A percentile compares a stretch with the other conserved stretches of the same genome.
These are phyloP conservation scores for Amanita muscaria DNA, from an alignment of 768 basidiomycete genomes.

Conservation along the genomic window DNA sequence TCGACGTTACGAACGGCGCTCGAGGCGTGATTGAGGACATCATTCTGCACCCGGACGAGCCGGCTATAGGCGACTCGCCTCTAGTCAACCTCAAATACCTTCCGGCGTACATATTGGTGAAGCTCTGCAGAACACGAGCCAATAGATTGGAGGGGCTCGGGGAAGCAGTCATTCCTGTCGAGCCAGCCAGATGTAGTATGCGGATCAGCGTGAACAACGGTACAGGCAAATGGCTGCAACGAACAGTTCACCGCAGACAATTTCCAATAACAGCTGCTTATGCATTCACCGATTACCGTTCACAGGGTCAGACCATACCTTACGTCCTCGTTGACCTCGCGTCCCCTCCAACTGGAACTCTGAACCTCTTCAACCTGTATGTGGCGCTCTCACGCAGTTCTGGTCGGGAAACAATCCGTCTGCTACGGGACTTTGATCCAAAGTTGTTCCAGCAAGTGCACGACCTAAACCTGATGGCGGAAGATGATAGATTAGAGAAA, in stretches of 20 bases:
- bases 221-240: background rate
- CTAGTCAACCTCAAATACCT: background rate
- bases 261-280: too few relatives aligned
- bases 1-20: too few relatives aligned
- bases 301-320: background rate
- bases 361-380: background rate
- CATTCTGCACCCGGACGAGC: background rate
- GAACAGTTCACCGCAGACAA: background rate
- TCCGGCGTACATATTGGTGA: background rate
- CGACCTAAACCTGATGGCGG: background rate
- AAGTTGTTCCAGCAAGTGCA: background rate
- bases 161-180: background rate
- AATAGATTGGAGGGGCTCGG: background rate
- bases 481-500: background rate
- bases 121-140: background rate
- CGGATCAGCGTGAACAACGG: too few relatives aligned
- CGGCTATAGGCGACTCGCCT: background rate
- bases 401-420: background rate
- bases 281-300: background rate
- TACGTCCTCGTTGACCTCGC: background rate
- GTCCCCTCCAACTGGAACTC: background rate
- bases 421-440: background rate
- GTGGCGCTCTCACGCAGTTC: background rate
- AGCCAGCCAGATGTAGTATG: background rate
- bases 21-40: background rate